A percentile compares a stretch with the other conserved stretches of the same genome.
Evolutionary conservation across 176 grass and related monocot genomes (phyloP).

Genomic region (Aechmea fasciata): DNA sequence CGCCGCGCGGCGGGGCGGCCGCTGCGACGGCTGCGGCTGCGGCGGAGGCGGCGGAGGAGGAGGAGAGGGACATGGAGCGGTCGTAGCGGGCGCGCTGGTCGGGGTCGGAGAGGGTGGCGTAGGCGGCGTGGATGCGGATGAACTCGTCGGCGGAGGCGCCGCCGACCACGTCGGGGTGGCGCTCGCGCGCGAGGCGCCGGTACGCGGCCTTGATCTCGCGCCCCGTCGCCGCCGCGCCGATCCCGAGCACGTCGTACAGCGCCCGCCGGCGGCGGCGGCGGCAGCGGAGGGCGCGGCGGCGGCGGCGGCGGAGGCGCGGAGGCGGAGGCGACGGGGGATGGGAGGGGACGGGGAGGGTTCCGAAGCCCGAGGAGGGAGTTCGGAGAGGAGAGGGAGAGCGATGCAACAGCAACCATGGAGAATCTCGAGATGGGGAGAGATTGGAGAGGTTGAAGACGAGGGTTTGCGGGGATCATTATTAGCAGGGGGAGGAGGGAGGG

Average conservation of each 20-base stretch:
- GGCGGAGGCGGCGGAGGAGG: slow-evolving; percentile 35
- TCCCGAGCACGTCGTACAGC: slow-evolving; percentile 15
- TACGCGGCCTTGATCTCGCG: slow-evolving; percentile 21
- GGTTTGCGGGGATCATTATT: too few relatives aligned
- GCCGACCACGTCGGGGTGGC: slow-evolving; percentile 41
- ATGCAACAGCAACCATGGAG: not conserved
- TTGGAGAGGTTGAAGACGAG: too few relatives aligned
- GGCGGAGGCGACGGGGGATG: too few relatives aligned
- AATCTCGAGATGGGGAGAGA: too few relatives aligned
- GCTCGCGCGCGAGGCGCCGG: slow-evolving; percentile 29
- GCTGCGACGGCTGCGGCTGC: slow-evolving; percentile 35
- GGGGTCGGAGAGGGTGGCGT: slow-evolving; percentile 55
- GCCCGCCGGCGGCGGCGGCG: not conserved
- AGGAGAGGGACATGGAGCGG: slow-evolving; percentile 9
- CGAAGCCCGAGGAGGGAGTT: not conserved
- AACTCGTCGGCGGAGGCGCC: slow-evolving; percentile 23
- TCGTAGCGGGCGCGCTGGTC: slow-evolving; percentile 51
- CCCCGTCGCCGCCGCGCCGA: not conserved
- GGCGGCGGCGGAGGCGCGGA: not conserved
- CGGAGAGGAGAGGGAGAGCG: not conserved
- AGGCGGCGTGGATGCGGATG: slow-evolving; percentile 38
- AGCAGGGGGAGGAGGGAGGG: too few relatives aligned
- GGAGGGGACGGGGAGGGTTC: not conserved
- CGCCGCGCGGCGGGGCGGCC: slow-evolving; percentile 8
- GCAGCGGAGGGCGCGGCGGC: not conserved